Base-by-base conservation (phyloP, 768 basidiomycete genomes). In the Dentipellis sp. region DNA sequence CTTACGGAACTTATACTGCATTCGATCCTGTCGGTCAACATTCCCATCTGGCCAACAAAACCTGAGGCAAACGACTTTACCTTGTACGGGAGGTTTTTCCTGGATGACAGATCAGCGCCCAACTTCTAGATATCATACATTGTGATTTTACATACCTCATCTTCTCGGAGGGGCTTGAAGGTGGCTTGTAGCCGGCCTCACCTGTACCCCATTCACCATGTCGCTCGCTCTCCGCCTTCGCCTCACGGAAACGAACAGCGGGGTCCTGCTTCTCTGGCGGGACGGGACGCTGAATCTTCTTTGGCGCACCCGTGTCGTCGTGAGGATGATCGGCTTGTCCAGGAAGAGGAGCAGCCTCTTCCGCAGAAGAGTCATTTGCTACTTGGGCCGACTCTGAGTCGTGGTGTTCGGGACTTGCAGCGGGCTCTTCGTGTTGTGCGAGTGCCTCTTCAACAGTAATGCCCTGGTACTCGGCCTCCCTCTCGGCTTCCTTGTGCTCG, bases 1-100 rank as follows among this genome's bases (percentile, higher is more conserved):
- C 56, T 88, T 81, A 52, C 83, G 82, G 81, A 93, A 91, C 72
- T 92, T 93, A 70, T 91, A 92, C 90, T 92, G 82, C 71, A 87
- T 76, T 46, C 78, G 80, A 58, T 71, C 73, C 80, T 82, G 61
- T 48, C 62, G 34, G 69, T 86, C 63, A 88, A 78, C 63, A 70
- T 69, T 69, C 72, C 52, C 65, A 57, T 54, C 55, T 36, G 48
- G 59, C 7, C 22, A 21, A 19, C 47, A 34, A 39, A 50, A 53
- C 52, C 45, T 29, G 40, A 39, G 47, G 52, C 49, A 42, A 42
- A 8, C 2, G 34, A 60, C 63, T 62, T 64, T 75, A 92, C 90
- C 86, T 93, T 93, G 80, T 93, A 93, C 12, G 91, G 91, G 53
- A 90, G 61, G 66, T 91, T 91, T 72, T 79, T 88, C 68, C 86